Base-by-base conservation (phyloP, 2,329 filamentous ascomycete species). In the Fusarium sp. region DNA sequence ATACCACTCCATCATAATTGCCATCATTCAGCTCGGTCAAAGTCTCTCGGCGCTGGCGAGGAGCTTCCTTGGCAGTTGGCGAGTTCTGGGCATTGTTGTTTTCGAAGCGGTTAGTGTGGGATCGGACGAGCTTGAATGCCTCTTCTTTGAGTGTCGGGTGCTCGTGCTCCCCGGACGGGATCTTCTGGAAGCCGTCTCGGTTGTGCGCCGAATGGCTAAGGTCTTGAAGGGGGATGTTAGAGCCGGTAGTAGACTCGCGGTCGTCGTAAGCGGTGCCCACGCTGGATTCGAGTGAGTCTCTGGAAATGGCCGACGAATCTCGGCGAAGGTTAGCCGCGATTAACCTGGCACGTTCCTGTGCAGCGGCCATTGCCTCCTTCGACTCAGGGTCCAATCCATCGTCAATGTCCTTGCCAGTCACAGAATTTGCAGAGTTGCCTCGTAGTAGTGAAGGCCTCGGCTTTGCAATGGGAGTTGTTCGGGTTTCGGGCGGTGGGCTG, bases 401-500 rank as follows among this genome's bases (percentile, higher is more conserved):
- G 3, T 77, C 68, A 16, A 69, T n/a, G 29, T 80, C 78, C 10
- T 68, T 52, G 29, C 80, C 82, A 29, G 77, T 78, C 13, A 85
- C 79, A 1, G 82, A 84, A 61, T 83, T 82, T 33, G 82, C 81
- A 14, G 85, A 86, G 73, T 81, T 84, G 18, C 81, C 83, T 56
- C 85, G 85, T 50, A 87, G 71, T 14, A 87, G 81, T 4, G 85
- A 87, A 3, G 85, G 85, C 33, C 83, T 79, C 0, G 82, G 82
- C 58, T 78, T 82, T 1, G 80, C 62, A 33, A 79, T 50, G 13
- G 64, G 57, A 25, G 59, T 56, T 40, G 66, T 58, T 22, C 71
- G 57, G 36, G 57, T 74, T 63, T 68, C 77, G n/a, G 75, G 64
- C 10, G 69, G 66, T 6, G 66, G 63, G 42, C 62, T 63, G 33